Conservation (phyloP, 2,329 filamentous ascomycete species). For the Colletotrichum sublineola region DNA sequence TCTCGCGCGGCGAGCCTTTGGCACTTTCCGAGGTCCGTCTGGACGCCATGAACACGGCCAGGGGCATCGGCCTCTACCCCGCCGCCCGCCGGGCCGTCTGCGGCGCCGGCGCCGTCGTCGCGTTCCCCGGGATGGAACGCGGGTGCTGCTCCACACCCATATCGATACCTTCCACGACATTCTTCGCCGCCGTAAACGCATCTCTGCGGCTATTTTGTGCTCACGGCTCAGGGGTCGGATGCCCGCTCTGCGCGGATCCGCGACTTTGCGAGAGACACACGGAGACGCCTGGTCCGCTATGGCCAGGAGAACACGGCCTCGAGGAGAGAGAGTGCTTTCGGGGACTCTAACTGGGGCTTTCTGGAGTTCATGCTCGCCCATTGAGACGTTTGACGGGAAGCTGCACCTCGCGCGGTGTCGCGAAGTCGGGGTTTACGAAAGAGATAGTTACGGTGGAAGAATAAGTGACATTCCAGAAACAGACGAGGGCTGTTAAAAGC, state of each 20-base stretch:
- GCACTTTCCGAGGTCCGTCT: conserved; percentile 44
- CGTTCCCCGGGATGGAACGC: conserved; percentile 39
- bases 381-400: conserved; percentile 43
- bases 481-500: conserved; percentile 41
- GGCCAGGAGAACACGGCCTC: conserved; percentile 31
- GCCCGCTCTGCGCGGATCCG: conserved; percentile 12
- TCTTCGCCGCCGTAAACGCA: conserved; percentile 38
- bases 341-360: conserved; percentile 23
- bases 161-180: conserved; percentile 44
- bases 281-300: conserved; percentile 32
- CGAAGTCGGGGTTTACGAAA: conserved; percentile 43
- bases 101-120: conserved; percentile 37
- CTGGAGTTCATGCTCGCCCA: conserved; percentile 41
- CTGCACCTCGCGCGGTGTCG: conserved; percentile 38
- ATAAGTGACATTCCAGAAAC: conserved; percentile 36
- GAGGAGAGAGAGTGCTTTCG: conserved; percentile 19
- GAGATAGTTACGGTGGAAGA: conserved; percentile 38
- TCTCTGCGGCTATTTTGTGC: conserved; percentile 40
- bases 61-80: conserved; percentile 42
- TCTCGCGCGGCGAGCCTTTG: conserved; percentile 39
- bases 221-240: conserved; percentile 27
- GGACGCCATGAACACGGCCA: conserved; percentile 43
- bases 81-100: conserved; percentile 36
- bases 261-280: conserved; percentile 37
- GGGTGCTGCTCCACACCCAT: conserved; percentile 40